A percentile compares a stretch with the other conserved stretches of the same genome.
Conservation (phyloP, 495 filamentous ascomycete species). For the Clavariopsis aquatica region DNA sequence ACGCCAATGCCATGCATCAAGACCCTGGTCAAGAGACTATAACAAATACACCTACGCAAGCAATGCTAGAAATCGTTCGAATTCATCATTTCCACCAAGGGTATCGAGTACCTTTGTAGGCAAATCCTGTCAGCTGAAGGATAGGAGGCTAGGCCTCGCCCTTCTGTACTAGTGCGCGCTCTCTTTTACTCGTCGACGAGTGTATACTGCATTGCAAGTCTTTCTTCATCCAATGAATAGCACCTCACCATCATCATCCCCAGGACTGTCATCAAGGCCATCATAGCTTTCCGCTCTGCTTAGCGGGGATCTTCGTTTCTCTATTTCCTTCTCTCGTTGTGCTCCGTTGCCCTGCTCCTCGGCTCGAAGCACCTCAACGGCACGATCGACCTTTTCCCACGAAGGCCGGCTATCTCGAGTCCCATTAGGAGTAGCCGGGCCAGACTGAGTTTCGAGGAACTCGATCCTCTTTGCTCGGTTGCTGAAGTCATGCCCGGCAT, state of each 20-base stretch:
- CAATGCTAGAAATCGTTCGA: neutral
- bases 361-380: constrained; percentile 29
- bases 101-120: no score
- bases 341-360: constrained; percentile 17
- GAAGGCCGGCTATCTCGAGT: constrained; percentile 33
- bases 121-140: no score
- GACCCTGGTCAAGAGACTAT: neutral
- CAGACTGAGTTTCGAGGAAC: constrained; percentile 38
- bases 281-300: constrained; percentile 26
- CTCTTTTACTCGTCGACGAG: no score
- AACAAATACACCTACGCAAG: neutral
- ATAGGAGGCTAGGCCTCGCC: no score
- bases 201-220: neutral
- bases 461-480: constrained; percentile 11
- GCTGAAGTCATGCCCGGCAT: neutral
- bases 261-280: constrained; percentile 2
- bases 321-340: constrained; percentile 7
- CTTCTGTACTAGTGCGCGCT: no score
- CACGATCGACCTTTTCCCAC: constrained; percentile 36
- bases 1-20: neutral
- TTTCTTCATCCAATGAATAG: constrained; percentile 15
- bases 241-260: constrained; percentile 22
- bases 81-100: no score
- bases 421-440: constrained; percentile 41
- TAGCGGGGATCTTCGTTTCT: constrained; percentile 25